Percentiles rank a stretch among this genome's conserved stretches.
Conservation (phyloP, 257 asterid genomes). For the Solanum pinnatisectum region DNA sequence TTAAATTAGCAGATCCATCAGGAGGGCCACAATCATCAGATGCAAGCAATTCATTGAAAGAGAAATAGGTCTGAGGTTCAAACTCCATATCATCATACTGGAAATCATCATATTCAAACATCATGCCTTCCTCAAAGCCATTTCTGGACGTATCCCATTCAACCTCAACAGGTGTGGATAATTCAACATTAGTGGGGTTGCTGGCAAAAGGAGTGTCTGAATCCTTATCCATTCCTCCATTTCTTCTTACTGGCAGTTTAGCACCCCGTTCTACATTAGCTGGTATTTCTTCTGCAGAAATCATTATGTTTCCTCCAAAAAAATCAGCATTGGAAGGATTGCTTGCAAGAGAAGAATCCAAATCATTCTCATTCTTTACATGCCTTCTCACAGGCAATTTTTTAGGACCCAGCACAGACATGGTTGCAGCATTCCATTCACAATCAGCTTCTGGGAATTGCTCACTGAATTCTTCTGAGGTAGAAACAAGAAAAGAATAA, state of each 20-base stretch:
- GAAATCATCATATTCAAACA: conserved; percentile 35
- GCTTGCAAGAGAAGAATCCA: conserved; percentile 8
- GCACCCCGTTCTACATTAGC: not conserved
- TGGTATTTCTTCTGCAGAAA: conserved; percentile 29
- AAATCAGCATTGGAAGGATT: conserved; percentile 24
- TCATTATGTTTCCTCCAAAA: conserved; percentile 19
- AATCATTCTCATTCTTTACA: conserved; percentile 29
- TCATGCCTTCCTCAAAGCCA: conserved; percentile 30
- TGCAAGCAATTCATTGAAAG: conserved; percentile 62
- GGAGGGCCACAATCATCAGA: conserved; percentile 32
- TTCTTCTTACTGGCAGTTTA: conserved; percentile 36
- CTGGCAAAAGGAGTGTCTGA: conserved; percentile 15
- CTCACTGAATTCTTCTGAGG: conserved; percentile 15
- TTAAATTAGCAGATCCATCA: conserved; percentile 16
- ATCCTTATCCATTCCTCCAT: conserved; percentile 6
- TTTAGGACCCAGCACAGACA: conserved; percentile 30
- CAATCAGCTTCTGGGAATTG: conserved; percentile 13
- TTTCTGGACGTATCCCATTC: conserved; percentile 32
- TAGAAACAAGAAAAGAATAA: conserved; percentile 20
- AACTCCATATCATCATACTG: conserved; percentile 55
- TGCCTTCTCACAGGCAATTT: conserved; percentile 72
- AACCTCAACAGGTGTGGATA: conserved; percentile 11
- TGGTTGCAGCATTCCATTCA: conserved; percentile 26
- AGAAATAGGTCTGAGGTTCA: conserved; percentile 94
- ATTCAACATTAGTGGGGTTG: conserved; percentile 7